Evolutionary conservation across 495 filamentous ascomycete species (phyloP), one percentile per base, ranked within the genome.

Genomic region (Lasiosphaeria ovina): DNA sequence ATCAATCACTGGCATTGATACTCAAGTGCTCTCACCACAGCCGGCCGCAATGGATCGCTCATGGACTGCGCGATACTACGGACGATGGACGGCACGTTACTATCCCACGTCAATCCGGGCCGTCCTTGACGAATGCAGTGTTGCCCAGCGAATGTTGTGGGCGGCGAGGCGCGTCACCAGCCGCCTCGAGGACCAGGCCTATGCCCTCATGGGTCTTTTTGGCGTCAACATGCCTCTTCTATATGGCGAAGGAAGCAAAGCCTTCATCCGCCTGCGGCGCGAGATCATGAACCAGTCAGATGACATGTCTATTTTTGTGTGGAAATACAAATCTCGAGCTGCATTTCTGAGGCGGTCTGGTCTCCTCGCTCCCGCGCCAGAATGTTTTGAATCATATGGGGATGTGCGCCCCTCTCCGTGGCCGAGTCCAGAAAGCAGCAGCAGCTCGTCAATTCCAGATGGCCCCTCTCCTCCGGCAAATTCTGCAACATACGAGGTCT

Each of bases 71-170:
- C 38, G 38, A 42, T 12, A 12, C 38, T 12, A 42, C 12, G 8
- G 38, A 42, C 8, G 12, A 42, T 8, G 12, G 7, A 7, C 7
- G 8, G 8, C 7, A 42, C 8, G 12, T 1, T 42, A 42, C 8
- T 42, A 42, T 7, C 12, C 38, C 12, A 42, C 38, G 1, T 42
- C 8, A 42, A 8, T 42, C 38, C 7, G 17, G 51, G 31, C 32
- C 4, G 38, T 12, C 1, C 24, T 53, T 6, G 6, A 3, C 35
- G n/a, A 35, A 10, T 3, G 24, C 11, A 6, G 17, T 9, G 35
- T 53, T 11, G 51, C 51, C 24, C 51, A 35, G 51, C 51, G 51
- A 4, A 52, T 52, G 50, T 52, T 5, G 6, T 52, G 50, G 50
- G 50, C 50, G 16, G 24, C 50, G 50, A 10, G 50, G 10, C n/a